Base-by-base conservation (phyloP, 345 rosid species). In the Linum usitatissimum region DNA sequence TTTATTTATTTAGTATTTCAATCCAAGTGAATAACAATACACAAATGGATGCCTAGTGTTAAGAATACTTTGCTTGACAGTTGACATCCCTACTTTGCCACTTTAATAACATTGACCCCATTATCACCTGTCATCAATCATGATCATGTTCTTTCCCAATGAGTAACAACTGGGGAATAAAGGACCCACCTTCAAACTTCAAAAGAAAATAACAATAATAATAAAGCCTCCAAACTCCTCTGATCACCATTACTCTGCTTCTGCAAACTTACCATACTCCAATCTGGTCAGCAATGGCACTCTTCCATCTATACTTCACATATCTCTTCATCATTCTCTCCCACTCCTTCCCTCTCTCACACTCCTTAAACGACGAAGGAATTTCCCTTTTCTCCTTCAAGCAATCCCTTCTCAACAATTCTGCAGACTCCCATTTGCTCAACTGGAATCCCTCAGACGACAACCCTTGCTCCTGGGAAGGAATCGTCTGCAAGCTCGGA, bases 301-400 rank as follows among this genome's bases (percentile, higher is more conserved):
- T 57, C 31, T 28, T 57, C 31, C 60, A 57, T 20, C 30, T 57
- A 10, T 23, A 10, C 21, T 18, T 57, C 60, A 12, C 31, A 7
- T 23, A 19, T 19, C 21, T 57, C 30, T 30, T 57, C 60, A 19
- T 57, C 60, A 19, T 23, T 5, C 9, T 21, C 28, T 57, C 15
- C 63, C 63, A 34, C 23, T 23, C 9, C 20, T 10, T 60, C 13
- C 2, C 39, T 14, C 61, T 23, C 31, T 38, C 18, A 23, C 3
- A 15, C 13, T 60, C 48, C 39, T 8, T 45, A 19, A 45, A 72
- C 60, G 62, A 72, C 59, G 71, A 72, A 64, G 76, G 76, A 9
- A 65, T 67, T 59, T 61, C 76, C n/a, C 76, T 72, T 45, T 65
- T 72, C 12, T 64, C 68, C 68, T 67, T 72, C 62, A 72, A 40